Percentiles rank a stretch among this genome's conserved stretches.
phyloP scores from a whole-genome alignment of 148 eudicot species.

The Fagopyrum homotropicum region DNA sequence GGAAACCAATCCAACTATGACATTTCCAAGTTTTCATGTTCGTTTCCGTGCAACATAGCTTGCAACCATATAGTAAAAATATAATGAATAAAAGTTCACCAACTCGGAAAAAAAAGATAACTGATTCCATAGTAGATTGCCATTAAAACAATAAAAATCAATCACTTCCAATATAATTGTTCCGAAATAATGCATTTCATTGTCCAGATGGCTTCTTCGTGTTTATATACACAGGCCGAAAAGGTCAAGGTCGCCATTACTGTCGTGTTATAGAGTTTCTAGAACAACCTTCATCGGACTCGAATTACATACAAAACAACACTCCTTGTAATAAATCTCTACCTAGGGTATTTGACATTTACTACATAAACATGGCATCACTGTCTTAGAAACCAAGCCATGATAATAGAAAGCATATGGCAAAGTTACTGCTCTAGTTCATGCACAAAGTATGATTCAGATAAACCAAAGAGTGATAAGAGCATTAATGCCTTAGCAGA shows the following conservation, averaged over 20 bases:
- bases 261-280: neutral
- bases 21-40: no score
- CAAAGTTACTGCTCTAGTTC: neutral
- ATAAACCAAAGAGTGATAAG: neutral
- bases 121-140: neutral
- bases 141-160: neutral
- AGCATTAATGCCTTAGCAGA: neutral
- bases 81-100: neutral
- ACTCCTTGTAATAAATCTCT: neutral
- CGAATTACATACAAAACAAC: no score
- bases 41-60: no score
- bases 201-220: neutral
- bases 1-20: no score
- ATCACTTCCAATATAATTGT: neutral
- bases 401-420: neutral
- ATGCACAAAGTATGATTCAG: conserved; percentile 1
- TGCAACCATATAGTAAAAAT: no score
- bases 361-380: neutral
- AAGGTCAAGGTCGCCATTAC: neutral
- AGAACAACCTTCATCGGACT: neutral
- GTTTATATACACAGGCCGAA: neutral
- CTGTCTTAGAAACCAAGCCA: neutral
- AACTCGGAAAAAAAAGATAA: neutral
- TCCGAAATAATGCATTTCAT: neutral
- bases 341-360: neutral